Evolutionary conservation across 2,329 filamentous ascomycete species (phyloP).

Genomic region (Claviceps humidiphila): DNA sequence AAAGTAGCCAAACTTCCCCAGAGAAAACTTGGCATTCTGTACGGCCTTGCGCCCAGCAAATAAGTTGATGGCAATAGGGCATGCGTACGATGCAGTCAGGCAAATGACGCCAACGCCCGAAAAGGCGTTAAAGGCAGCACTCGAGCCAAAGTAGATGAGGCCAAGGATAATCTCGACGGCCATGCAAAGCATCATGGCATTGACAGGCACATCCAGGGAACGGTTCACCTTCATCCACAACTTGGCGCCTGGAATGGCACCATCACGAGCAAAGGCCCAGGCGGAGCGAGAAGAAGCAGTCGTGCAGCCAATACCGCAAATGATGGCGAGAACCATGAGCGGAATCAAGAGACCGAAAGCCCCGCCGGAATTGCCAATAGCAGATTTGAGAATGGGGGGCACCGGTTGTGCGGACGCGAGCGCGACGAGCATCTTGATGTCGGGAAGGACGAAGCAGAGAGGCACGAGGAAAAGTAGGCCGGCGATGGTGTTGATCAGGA

Average conservation of each 20-base stretch:
- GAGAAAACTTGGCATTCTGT: conserved; percentile 41
- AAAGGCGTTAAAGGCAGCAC: conserved; percentile 60
- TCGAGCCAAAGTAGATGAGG: conserved; percentile 55
- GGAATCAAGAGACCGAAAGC: conserved; percentile 51
- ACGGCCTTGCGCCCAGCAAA: conserved; percentile 47
- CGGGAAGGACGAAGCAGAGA: conserved; percentile 55
- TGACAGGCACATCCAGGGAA: conserved; percentile 51
- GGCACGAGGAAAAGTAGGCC: conserved; percentile 58
- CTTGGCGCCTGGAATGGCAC: conserved; percentile 50
- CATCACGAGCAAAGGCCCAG: conserved; percentile 59
- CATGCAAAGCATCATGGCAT: conserved; percentile 62
- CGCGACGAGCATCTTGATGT: conserved; percentile 39
- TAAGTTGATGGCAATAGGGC: conserved; percentile 52
- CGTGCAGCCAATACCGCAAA: conserved; percentile 57
- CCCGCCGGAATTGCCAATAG: conserved; percentile 46
- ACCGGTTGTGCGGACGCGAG: conserved; percentile 48
- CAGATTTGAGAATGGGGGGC: conserved; percentile 49
- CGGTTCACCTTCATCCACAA: conserved; percentile 49
- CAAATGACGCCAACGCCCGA: conserved; percentile 58
- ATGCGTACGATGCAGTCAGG: conserved; percentile 54
- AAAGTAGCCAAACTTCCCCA: conserved; percentile 46
- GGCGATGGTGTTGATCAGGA: conserved; percentile 52
- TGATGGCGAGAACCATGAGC: conserved; percentile 50
- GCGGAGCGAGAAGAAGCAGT: conserved; percentile 54
- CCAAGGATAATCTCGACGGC: conserved; percentile 49